phyloP scores from a whole-genome alignment of 139 green algal genomes.

The Chlorella sp. region DNA sequence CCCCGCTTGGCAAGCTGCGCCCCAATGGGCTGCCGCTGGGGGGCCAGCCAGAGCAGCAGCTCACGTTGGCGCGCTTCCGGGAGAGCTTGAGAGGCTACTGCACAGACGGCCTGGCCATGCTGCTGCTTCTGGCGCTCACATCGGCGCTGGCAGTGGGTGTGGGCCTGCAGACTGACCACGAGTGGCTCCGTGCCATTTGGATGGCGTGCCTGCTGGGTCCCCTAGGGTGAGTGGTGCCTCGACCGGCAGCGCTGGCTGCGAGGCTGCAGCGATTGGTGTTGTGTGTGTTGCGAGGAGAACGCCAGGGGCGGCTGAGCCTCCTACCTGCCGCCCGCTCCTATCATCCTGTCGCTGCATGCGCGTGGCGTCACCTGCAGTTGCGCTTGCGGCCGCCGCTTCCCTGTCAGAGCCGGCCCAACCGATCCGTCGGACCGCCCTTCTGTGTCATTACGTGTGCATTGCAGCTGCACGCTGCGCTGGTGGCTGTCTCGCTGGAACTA shows the following conservation, averaged over 20 bases:
- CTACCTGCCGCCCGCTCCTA: background rate
- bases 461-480: conserved; percentile 64
- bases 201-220: conserved; percentile 51
- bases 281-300: no score
- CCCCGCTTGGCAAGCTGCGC: no score
- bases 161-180: conserved; percentile 30
- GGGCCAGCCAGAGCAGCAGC: background rate
- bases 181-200: conserved; percentile 36
- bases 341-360: background rate
- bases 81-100: conserved; percentile 10
- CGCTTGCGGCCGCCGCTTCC: background rate
- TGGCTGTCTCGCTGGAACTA: conserved; percentile 71
- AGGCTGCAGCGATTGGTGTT: no score
- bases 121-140: conserved; percentile 33
- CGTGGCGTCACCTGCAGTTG: no score
- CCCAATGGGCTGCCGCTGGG: no score
- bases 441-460: no score
- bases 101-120: conserved; percentile 18
- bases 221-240: conserved; percentile 34
- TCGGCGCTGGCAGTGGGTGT: conserved; percentile 7
- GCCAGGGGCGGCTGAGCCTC: no score
- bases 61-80: background rate
- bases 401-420: no score
- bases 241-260: background rate
- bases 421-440: no score